Evolutionary conservation across 2,329 filamentous ascomycete species (phyloP).

Genomic region (Rhynchosporium graminicola): DNA sequence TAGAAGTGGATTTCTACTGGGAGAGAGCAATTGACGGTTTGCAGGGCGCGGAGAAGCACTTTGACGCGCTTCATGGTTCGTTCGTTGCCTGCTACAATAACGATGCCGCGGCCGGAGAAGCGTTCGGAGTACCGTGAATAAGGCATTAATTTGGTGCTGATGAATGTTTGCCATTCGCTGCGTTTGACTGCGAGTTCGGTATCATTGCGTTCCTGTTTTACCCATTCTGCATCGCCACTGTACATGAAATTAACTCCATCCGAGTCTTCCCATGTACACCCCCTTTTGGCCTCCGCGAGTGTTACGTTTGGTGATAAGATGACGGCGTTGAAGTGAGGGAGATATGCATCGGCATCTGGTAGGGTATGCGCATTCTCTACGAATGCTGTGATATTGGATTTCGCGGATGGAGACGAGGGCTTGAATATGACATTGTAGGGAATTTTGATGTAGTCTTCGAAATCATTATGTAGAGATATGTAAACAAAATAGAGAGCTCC

Average conservation of each 20-base stretch:
- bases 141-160: slow-evolving; percentile 17
- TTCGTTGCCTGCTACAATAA: slow-evolving; percentile 18
- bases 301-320: slow-evolving; percentile 5
- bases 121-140: slow-evolving; percentile 10
- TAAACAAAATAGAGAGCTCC: background rate
- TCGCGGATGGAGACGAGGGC: background rate
- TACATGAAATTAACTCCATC: slow-evolving; percentile 18
- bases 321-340: slow-evolving; percentile 18
- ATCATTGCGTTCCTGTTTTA: slow-evolving; percentile 12
- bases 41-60: slow-evolving; percentile 16
- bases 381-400: background rate
- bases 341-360: slow-evolving; percentile 16
- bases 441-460: slow-evolving; percentile 8
- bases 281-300: slow-evolving; percentile 16
- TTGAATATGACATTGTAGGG: background rate
- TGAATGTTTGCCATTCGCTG: slow-evolving; percentile 17
- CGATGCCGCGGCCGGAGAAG: slow-evolving; percentile 20
- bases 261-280: slow-evolving; percentile 14
- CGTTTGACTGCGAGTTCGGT: slow-evolving; percentile 15
- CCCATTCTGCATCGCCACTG: slow-evolving; percentile 15
- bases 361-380: slow-evolving; percentile 15
- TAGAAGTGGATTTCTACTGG: slow-evolving; percentile 20
- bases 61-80: slow-evolving; percentile 16
- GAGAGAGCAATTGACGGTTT: slow-evolving; percentile 9
- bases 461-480: background rate